Evolutionary conservation across 208 protist genomes (phyloP), one percentile per base, ranked within the genome.

Genomic region (Leishmania major): DNA sequence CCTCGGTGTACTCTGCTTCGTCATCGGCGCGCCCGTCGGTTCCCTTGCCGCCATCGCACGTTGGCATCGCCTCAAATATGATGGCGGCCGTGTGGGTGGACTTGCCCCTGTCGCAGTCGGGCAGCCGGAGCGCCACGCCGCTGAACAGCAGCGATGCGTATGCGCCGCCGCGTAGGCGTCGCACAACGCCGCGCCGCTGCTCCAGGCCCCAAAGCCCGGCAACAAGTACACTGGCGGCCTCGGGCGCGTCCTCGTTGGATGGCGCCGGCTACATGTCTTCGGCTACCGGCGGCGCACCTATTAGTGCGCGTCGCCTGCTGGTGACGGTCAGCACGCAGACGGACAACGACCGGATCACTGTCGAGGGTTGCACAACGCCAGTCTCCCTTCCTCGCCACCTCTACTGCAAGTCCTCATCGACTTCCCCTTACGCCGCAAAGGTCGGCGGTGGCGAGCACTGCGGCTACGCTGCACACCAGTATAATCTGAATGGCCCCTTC

Each of bases 21-120:
- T 86, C 83, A n/a, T 80, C 78, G 45, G 83, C 31, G 15, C 83
- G 83, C 22, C 83, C 78, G 10, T 83, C 78, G 0, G 83, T 83
- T 31, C 80, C 77, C 70, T 79, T 72, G 37, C 87, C 69, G 22
- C 84, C 84, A 10, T 87, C 84, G 31, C 84, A 88, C 71, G 84
- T 87, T n/a, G 74, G 81, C 17, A 73, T 55, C 1, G 45, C 73
- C 28, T 80, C 83, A 45, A 85, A 84, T 60, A 37, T 80, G 62
- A 88, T 87, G 84, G 84, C 88, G 31, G 85, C 89, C 1, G 82
- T 92, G 69, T 92, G 89, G 89, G 89, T 92, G 31, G 86, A 88
- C 66, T 35, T 92, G 31, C 80, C 85, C 6, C 31, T 31, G 19
- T 85, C 83, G 15, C 83, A 77, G 78, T 55, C 78, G 49, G 71